Evolutionary conservation across 768 basidiomycete genomes (phyloP).

Genomic region (Lyophyllum shimeji): DNA sequence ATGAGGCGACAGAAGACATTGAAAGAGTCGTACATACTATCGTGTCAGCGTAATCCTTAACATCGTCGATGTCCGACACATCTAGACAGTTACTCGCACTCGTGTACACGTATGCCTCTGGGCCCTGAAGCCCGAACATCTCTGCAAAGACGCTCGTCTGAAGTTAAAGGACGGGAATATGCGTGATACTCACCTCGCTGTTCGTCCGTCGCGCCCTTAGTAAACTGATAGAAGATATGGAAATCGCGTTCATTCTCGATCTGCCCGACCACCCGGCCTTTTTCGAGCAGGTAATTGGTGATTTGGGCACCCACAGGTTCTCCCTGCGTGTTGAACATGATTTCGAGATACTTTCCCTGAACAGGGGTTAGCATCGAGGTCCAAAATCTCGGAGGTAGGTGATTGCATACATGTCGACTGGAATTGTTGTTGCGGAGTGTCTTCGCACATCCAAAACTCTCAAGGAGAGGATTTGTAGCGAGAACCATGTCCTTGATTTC

Average conservation of each 20-base stretch:
- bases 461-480: constrained; percentile 94
- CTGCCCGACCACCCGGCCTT: constrained; percentile 95
- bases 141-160: constrained; percentile 47
- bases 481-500: constrained; percentile 99
- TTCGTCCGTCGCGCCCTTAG: constrained; percentile 87
- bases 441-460: constrained; percentile 99
- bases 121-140: constrained; percentile 92
- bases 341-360: constrained; percentile 98
- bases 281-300: constrained; percentile 97
- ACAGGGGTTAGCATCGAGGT: constrained; percentile 15
- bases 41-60: constrained; percentile 84
- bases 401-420: constrained; percentile 83
- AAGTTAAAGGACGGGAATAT: background rate
- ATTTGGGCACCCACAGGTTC: constrained; percentile 98
- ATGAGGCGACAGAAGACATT: constrained; percentile 3
- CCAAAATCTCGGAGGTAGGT: background rate
- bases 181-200: constrained; percentile 70
- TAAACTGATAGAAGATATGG: constrained; percentile 99
- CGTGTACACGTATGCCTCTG: constrained; percentile 93
- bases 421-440: constrained; percentile 99
- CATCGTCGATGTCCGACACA: constrained; percentile 89
- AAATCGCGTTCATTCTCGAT: constrained; percentile 96
- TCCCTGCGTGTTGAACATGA: constrained; percentile 94
- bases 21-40: constrained; percentile 50
- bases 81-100: constrained; percentile 90